Conservation (phyloP, 2,329 filamentous ascomycete genomes). For the Curvularia lunata region DNA sequence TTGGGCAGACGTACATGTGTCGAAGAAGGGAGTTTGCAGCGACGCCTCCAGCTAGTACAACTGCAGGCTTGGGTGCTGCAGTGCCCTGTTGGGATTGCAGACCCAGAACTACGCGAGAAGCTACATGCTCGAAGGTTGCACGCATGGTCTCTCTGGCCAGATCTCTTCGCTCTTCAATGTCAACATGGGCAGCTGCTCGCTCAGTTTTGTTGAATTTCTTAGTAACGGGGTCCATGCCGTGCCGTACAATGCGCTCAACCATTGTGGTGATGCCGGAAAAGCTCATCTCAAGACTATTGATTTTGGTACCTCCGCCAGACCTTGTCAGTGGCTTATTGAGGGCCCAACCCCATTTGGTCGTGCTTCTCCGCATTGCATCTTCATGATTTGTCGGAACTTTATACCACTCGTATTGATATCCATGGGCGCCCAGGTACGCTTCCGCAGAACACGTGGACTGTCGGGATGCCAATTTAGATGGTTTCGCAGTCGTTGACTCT, state of each 20-base stretch:
- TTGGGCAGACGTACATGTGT: conserved; percentile 58
- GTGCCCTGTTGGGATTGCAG: conserved; percentile 54
- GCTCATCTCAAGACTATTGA: conserved; percentile 44
- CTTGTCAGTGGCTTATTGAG: conserved; percentile 71
- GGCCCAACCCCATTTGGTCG: conserved; percentile 67
- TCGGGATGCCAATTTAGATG: background rate
- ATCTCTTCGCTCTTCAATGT: conserved; percentile 65
- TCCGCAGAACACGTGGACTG: conserved; percentile 23
- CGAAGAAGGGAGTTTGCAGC: conserved; percentile 83
- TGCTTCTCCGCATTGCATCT: conserved; percentile 60
- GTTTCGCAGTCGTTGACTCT: conserved; percentile 5
- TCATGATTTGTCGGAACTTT: conserved; percentile 63
- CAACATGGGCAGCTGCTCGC: conserved; percentile 52
- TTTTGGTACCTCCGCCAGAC: conserved; percentile 43
- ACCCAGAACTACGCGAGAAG: conserved; percentile 73
- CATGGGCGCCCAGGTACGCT: conserved; percentile 26
- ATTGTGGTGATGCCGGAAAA: conserved; percentile 75
- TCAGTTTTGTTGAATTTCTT: conserved; percentile 37
- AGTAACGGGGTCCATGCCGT: conserved; percentile 41
- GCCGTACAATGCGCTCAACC: conserved; percentile 64
- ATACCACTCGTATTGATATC: conserved; percentile 58
- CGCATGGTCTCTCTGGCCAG: conserved; percentile 79
- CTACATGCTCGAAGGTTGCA: conserved; percentile 85
- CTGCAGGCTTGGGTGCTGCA: conserved; percentile 49
- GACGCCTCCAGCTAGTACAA: conserved; percentile 90